Conservation (phyloP, 768 basidiomycete species). For the Podaxis pistillaris region DNA sequence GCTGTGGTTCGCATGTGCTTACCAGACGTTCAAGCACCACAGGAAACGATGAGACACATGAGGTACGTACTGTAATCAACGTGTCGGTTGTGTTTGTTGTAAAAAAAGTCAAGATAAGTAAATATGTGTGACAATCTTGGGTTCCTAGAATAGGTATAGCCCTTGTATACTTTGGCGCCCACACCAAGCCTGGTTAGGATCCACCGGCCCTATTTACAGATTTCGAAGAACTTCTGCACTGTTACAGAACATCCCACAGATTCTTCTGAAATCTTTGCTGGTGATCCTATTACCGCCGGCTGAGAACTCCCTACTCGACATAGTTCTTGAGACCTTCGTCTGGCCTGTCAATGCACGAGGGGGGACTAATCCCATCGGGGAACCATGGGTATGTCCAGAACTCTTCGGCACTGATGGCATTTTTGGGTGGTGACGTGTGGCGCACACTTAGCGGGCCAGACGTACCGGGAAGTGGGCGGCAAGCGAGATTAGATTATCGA, state of each 20-base stretch:
- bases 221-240: not conserved
- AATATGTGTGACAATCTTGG: too few species aligned
- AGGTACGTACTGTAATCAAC: too few species aligned
- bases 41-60: too few species aligned
- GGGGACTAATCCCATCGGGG: not conserved
- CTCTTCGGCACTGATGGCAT: not conserved
- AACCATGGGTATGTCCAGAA: not conserved
- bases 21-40: too few species aligned
- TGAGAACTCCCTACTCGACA: not conserved
- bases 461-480: too few species aligned
- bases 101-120: too few species aligned
- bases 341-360: not conserved
- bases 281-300: slow-evolving; percentile 4
- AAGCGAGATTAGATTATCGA: too few species aligned
- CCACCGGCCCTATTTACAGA: not conserved
- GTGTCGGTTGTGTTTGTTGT: too few species aligned
- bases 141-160: too few species aligned
- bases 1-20: too few species aligned
- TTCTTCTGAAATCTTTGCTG: not conserved
- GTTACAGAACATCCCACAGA: not conserved
- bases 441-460: not conserved
- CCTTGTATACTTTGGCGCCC: not conserved
- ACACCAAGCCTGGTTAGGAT: not conserved
- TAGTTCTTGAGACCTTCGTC: not conserved
- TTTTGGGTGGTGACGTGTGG: not conserved